These are phyloP conservation scores for Plantago lanceolata DNA, from an alignment of 305 asterid species.

Conservation along the genomic window DNA sequence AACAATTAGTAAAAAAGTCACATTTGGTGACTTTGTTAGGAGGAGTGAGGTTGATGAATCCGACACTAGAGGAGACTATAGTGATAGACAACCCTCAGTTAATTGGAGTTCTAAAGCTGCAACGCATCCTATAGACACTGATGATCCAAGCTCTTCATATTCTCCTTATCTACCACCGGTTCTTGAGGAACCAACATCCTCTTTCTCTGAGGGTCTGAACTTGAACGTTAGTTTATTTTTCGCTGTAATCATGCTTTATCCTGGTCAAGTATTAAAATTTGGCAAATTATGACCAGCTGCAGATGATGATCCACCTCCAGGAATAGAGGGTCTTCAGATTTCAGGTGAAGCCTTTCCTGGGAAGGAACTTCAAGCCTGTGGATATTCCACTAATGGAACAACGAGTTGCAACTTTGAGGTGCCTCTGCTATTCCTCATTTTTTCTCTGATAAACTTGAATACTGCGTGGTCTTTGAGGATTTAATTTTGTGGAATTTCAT, in stretches of 20 bases:
- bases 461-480: conserved; percentile 17
- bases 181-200: conserved; percentile 89
- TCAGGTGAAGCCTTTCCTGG: conserved; percentile 96
- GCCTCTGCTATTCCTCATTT: conserved; percentile 21
- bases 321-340: conserved; percentile 91
- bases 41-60: conserved; percentile 63
- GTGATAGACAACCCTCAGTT: conserved; percentile 51
- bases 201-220: conserved; percentile 83
- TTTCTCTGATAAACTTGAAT: conserved; percentile 10
- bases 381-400: conserved; percentile 91
- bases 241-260: conserved; percentile 27
- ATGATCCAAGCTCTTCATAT: conserved; percentile 82
- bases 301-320: conserved; percentile 95
- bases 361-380: conserved; percentile 82
- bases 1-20: conserved; percentile 62
- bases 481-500: conserved; percentile 21
- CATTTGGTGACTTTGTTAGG: conserved; percentile 77
- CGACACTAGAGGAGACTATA: conserved; percentile 52
- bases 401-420: conserved; percentile 99
- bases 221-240: conserved; percentile 19
- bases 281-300: conserved; percentile 60
- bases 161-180: conserved; percentile 84
- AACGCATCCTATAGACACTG: conserved; percentile 41
- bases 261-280: conserved; percentile 26
- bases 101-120: conserved; percentile 58